A percentile compares a stretch with the other conserved stretches of the same genome.
These are phyloP conservation scores for Candida argentea DNA, from an alignment of 805 yeast genomes.

Conservation along the genomic window DNA sequence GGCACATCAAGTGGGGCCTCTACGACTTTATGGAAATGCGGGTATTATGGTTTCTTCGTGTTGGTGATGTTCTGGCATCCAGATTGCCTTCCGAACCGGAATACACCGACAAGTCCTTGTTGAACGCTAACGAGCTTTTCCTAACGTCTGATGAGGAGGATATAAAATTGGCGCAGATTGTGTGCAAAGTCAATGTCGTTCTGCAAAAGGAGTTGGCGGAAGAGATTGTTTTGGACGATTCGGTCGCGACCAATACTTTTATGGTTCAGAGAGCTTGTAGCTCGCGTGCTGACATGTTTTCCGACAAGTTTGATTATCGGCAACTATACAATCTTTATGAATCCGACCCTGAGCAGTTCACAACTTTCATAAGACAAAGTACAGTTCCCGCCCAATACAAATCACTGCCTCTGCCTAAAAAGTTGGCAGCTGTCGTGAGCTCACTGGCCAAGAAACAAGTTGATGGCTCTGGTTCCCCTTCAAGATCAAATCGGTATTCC, in stretches of 20 bases:
- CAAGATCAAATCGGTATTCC: not conserved
- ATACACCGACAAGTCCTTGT: slow-evolving; percentile 7
- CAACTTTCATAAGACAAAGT: slow-evolving; percentile 16
- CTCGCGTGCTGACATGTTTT: slow-evolving; percentile 19
- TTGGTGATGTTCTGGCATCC: slow-evolving; percentile 24
- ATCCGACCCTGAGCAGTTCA: slow-evolving; percentile 19
- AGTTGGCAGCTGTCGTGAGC: not conserved
- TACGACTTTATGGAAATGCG: slow-evolving; percentile 37
- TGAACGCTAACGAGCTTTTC: slow-evolving; percentile 37
- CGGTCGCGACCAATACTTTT: slow-evolving; percentile 19
- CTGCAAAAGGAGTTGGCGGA: slow-evolving; percentile 22
- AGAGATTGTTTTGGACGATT: slow-evolving; percentile 25
- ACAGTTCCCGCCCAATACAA: slow-evolving; percentile 18
- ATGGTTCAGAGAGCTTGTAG: slow-evolving; percentile 36
- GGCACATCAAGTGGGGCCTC: slow-evolving; percentile 42
- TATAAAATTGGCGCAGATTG: slow-evolving; percentile 32
- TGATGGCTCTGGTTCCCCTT: no score
- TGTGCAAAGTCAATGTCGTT: slow-evolving; percentile 35
- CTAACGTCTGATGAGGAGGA: slow-evolving; percentile 41
- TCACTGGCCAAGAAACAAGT: not conserved
- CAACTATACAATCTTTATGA: slow-evolving; percentile 15
- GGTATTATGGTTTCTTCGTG: slow-evolving; percentile 38
- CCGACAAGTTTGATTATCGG: slow-evolving; percentile 30
- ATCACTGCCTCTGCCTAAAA: slow-evolving; percentile 3
- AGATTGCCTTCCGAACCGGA: slow-evolving; percentile 9